Percentiles rank a stretch among this genome's conserved stretches.
phyloP scores from a whole-genome alignment of 2,329 filamentous ascomycete species.

The Aspergillus spinulosporus region DNA sequence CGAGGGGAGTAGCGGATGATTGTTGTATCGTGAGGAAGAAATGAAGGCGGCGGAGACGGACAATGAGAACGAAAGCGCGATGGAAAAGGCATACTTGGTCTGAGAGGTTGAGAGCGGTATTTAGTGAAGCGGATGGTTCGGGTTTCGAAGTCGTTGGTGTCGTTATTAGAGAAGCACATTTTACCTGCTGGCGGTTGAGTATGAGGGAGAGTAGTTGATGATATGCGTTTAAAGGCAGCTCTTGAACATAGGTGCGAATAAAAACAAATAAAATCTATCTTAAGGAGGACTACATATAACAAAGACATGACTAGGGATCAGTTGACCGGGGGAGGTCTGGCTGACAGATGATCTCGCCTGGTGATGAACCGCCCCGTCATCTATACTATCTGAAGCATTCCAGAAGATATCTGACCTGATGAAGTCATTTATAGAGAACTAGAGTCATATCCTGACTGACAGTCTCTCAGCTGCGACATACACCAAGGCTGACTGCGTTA shows the following conservation, averaged over 20 bases:
- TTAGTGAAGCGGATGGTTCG: slow-evolving; percentile 17
- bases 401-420: not conserved
- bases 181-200: not conserved
- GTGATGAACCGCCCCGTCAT: slow-evolving; percentile 8
- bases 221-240: not conserved
- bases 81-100: slow-evolving; percentile 13
- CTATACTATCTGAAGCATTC: not conserved
- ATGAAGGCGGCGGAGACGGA: not conserved
- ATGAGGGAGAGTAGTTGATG: not conserved
- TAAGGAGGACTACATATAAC: not conserved
- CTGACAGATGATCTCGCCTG: slow-evolving; percentile 17
- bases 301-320: slow-evolving; percentile 5
- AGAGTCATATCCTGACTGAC: not conserved
- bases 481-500: not conserved
- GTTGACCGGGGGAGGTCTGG: slow-evolving; percentile 15
- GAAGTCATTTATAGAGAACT: slow-evolving; percentile 4
- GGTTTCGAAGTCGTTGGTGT: slow-evolving; percentile 1
- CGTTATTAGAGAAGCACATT: slow-evolving; percentile 24
- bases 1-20: slow-evolving; percentile 10
- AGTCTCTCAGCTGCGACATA: slow-evolving; percentile 5
- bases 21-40: slow-evolving; percentile 10
- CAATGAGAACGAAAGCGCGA: slow-evolving; percentile 2
- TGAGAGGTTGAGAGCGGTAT: slow-evolving; percentile 12
- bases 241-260: not conserved
- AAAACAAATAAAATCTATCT: not conserved